Evolutionary conservation across 768 basidiomycete genomes (phyloP).

Genomic region (Brasilioporus rufonigricans): DNA sequence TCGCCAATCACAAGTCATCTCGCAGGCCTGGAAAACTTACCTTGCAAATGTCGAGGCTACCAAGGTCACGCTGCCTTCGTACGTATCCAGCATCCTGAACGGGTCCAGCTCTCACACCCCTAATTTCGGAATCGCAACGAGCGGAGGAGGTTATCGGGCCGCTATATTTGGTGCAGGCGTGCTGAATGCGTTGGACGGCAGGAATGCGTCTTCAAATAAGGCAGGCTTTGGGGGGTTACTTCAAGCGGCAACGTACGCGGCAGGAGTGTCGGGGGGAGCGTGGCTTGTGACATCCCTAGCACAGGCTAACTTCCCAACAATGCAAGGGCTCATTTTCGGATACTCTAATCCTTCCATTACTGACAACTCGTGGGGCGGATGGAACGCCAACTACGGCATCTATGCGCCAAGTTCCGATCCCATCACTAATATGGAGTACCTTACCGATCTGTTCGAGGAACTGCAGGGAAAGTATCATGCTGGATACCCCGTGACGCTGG

Average conservation of each 20-base stretch:
- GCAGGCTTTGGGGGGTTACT: slow-evolving; percentile 50
- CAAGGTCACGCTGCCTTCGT: slow-evolving; percentile 30
- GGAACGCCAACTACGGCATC: slow-evolving; percentile 29
- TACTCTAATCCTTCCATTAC: slow-evolving; percentile 13
- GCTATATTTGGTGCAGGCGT: slow-evolving; percentile 54
- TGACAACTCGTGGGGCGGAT: slow-evolving; percentile 32
- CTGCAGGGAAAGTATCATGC: slow-evolving; percentile 30
- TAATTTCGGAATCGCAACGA: slow-evolving; percentile 48
- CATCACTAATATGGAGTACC: slow-evolving; percentile 13
- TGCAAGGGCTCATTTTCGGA: slow-evolving; percentile 39
- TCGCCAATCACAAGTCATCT: slow-evolving; percentile 35
- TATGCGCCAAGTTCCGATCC: slow-evolving; percentile 18
- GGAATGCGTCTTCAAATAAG: slow-evolving; percentile 41
- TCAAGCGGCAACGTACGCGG: slow-evolving; percentile 50
- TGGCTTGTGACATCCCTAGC: slow-evolving; percentile 41
- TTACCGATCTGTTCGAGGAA: slow-evolving; percentile 26
- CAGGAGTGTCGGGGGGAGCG: slow-evolving; percentile 48
- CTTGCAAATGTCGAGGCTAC: slow-evolving; percentile 36
- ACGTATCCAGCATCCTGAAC: slow-evolving; percentile 33
- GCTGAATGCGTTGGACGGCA: slow-evolving; percentile 46
- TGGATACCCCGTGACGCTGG: slow-evolving; percentile 31
- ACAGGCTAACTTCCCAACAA: slow-evolving; percentile 40
- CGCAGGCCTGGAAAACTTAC: slow-evolving; percentile 40
- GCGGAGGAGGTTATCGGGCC: slow-evolving; percentile 58
- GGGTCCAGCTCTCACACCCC: slow-evolving; percentile 27